Base-by-base conservation (phyloP, 192 early-diverging fungal species). In the Coemansia javaensis region DNA sequence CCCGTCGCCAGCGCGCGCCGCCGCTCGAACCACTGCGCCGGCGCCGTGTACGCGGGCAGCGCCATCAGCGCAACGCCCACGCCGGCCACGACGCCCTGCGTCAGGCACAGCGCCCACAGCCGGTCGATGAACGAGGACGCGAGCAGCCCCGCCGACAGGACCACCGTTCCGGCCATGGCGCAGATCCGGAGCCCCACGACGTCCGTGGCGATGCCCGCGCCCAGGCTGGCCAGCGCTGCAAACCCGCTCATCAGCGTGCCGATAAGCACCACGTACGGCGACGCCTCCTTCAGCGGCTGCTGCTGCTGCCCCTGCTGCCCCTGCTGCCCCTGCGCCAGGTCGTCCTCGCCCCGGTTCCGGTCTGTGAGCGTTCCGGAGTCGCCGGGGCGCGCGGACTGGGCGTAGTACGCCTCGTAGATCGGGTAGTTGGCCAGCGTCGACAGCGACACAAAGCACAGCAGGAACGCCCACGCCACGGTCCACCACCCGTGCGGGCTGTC, bases 31-130 rank as follows among this genome's bases (percentile, higher is more conserved):
- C 71, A 81, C 13, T 79, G 77, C 12, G 70, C 57, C 2, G 79
- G 77, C 9, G 69, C 57, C 11, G 58, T 59, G 8, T 77, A 54
- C 4, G 75, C 73, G 0, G 79, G 79, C 24, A 74, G 51, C 16
- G 70, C 68, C 8, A 77, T 42, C 16, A 81, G 37, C 33, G 64
- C 61, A 14, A 60, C 47, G 3, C 79, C 79, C 0, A 74, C 16
- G 17, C 80, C 80, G 41, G 21, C 66, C 31, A 86, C 27, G 2
- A 80, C 38, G 36, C 85, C 85, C 34, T 86, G 85, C 0, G 77
- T 45, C 7, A 84, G 44, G 38, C 80, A 80, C 20, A 84, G 58
- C 10, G 77, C 68, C 80, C 80, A 81, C 1, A 84, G 50, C 12
- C 21, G 35, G 12, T 55, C 24, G n/a, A 70, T 59, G 49, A 80